Evolutionary conservation across 108 stramenopile species (phyloP).

Genomic region (Thalassiosira profunda): DNA sequence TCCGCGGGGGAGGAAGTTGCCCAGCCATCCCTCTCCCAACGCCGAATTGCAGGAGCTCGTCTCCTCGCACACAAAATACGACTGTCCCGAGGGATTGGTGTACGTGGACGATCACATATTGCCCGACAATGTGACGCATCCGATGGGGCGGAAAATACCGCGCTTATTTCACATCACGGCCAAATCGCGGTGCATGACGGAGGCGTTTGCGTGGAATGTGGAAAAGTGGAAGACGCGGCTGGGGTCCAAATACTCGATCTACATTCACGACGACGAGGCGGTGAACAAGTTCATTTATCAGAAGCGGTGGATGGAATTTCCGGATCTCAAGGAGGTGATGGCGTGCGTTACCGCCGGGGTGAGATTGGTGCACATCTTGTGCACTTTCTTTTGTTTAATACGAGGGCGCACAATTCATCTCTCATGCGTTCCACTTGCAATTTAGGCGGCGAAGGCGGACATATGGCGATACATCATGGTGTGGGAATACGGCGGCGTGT

Average conservation of each 20-base stretch:
- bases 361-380: neutral
- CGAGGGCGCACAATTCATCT: neutral
- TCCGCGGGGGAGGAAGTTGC: constrained; percentile 7
- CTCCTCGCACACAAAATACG: neutral
- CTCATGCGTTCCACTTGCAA: neutral
- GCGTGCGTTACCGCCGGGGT: constrained; percentile 47
- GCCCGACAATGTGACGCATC: constrained; percentile 2
- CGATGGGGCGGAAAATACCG: constrained; percentile 50
- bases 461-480: constrained; percentile 62
- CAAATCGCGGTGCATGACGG: constrained; percentile 57
- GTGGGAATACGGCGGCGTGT: constrained; percentile 73
- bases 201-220: constrained; percentile 27
- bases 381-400: neutral
- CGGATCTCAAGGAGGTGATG: constrained; percentile 50
- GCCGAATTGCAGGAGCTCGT: constrained; percentile 17
- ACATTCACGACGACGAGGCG: constrained; percentile 74
- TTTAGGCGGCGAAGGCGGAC: constrained; percentile 59
- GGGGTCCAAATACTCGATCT: constrained; percentile 50
- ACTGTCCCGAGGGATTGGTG: constrained; percentile 6
- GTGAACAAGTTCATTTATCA: constrained; percentile 54
- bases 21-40: neutral
- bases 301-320: constrained; percentile 53
- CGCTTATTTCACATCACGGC: constrained; percentile 62
- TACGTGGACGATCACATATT: constrained; percentile 20
- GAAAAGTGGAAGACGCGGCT: constrained; percentile 47